Evolutionary conservation across 2,329 filamentous ascomycete genomes (phyloP).

Genomic region (Aspergillus transmontanensis): DNA sequence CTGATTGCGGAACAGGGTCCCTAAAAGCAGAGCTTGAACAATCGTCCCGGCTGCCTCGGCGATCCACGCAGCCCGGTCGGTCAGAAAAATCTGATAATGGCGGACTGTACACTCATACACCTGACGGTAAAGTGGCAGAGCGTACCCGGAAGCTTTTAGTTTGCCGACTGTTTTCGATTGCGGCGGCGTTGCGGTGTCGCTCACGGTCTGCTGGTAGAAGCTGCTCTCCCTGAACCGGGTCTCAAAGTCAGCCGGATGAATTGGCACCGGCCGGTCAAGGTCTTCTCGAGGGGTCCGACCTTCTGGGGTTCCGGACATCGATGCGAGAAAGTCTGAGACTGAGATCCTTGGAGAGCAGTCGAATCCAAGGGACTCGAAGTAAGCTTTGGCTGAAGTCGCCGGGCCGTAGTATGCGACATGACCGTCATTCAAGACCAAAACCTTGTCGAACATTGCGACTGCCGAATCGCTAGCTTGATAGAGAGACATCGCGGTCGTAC

Average conservation of each 20-base stretch:
- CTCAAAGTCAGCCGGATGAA: constrained; percentile 3
- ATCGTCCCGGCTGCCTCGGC: constrained; percentile 9
- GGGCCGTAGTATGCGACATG: constrained; percentile 73
- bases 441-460: constrained; percentile 75
- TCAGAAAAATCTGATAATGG: constrained; percentile 8
- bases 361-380: constrained; percentile 61
- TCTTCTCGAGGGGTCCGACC: background rate
- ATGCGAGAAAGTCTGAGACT: constrained; percentile 75
- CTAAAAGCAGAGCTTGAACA: constrained; percentile 16
- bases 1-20: constrained; percentile 20
- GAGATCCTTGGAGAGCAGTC: constrained; percentile 72
- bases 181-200: background rate
- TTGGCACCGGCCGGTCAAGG: background rate
- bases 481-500: constrained; percentile 71
- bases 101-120: constrained; percentile 6
- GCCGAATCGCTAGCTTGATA: constrained; percentile 82
- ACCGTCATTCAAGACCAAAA: constrained; percentile 73
- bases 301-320: constrained; percentile 31
- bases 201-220: background rate
- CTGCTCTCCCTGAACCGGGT: background rate
- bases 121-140: constrained; percentile 2
- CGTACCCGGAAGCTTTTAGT: background rate
- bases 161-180: background rate
- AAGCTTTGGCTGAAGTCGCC: constrained; percentile 61
- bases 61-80: constrained; percentile 3